Evolutionary conservation across 202 grass and related monocot species (phyloP), one percentile per base, ranked within the genome.

Genomic region (Brachypodium distachyon): DNA sequence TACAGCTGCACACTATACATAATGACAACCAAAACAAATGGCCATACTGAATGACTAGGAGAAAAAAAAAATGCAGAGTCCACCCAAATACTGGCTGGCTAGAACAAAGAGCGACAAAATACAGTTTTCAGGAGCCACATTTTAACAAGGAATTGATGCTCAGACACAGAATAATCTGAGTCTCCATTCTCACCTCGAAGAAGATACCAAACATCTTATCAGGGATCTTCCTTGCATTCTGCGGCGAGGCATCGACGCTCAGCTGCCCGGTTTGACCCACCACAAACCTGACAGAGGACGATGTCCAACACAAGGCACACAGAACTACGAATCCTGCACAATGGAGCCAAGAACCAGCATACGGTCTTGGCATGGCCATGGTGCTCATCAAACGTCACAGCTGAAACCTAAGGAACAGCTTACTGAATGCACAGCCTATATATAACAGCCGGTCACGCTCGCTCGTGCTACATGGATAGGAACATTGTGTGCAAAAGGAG

Each of bases 171-270:
- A n/a, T n/a, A 13, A 68, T 9, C 40, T 18, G 33, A 6, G 31
- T 36, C 22, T 44, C 0, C 11, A 13, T 7, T 82, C 77, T 83
- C 81, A 97, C 95, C 94, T 97, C 94, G 6, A 94, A 97, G 81
- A 90, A 97, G 43, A 94, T 88, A 10, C 94, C 94, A 18, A 97
- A 97, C 89, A 97, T 91, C 79, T 91, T 90, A 41, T 94, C 84
- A 5, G 94, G 88, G 41, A 97, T 97, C 75, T 80, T 90, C 72
- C 87, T 77, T 27, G 72, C 89, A 58, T 65, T 82, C 79, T 85
- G 81, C 2, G 57, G 42, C 22, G 89, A 92, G 34, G 88, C 94
- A 61, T 92, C 81, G 11, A 97, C 73, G 22, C 60, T 75, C 61
- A 97, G 34, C 77, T 83, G 72, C 29, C 82, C 89, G 12, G 57